Base-by-base conservation (phyloP, 2,329 filamentous ascomycete genomes). In the Monilinia polystroma region DNA sequence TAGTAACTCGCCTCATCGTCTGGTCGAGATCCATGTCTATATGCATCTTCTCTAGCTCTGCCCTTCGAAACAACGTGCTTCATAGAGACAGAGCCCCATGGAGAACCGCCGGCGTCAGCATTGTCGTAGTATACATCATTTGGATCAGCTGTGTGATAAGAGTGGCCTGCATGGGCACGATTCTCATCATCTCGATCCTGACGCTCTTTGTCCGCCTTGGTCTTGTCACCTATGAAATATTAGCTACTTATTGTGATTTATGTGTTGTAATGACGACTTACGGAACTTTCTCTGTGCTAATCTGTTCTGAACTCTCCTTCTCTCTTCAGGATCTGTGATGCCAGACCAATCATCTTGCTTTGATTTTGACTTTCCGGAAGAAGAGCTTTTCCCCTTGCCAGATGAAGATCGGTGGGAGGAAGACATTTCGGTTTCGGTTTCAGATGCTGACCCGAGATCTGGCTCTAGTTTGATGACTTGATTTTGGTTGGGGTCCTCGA, bases 201-300 rank as follows among this genome's bases (percentile, higher is more conserved):
- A 60, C 83, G 85, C 74, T 92, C 90, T 70, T 85, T 88, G 71
- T 87, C 85, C 66, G 90, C 87, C 73, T 85, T 86, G 1, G 83
- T 82, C 73, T 91, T 92, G 71, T 90, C 89, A 72, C 90, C 90
- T 92, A 51, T 35, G 32, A 23, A 20, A 32, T 29, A 54, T 72
- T 57, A 71, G 66, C 26, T 35, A 16, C 18, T 56, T 51, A 10
- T 18, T 66, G 20, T 49, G 47, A 12, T 26, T 4, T 41, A 38
- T 35, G 12, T 41, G 4, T 10, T n/a, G 49, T 7, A n/a, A n/a
- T 56, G 32, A 26, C 43, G 18, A 80, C 88, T 74, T 83, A 92
- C 90, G 84, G 72, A 91, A 92, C 73, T 91, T 91, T 71, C 90
- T 83, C 74, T 92, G 90, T 2, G 90, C 90, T 68, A 92, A 84